Base-by-base conservation (phyloP, 768 basidiomycete species). In the Podaxis mareebaensis region DNA sequence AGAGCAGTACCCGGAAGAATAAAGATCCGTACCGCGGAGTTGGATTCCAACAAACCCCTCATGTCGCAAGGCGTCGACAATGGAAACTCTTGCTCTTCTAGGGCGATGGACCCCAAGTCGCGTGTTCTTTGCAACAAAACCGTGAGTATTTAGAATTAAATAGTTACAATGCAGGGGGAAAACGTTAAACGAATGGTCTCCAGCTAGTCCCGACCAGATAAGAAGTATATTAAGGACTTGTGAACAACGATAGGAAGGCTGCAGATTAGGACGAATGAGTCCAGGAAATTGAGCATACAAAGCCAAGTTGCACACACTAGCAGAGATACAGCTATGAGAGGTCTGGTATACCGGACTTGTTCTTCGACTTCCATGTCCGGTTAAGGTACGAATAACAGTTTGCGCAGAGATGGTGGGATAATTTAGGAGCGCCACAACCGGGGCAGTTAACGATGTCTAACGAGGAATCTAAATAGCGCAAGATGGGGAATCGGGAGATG, bases 361-460 rank as follows among this genome's bases (percentile, higher is more conserved):
- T 78, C 64, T 77, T 76, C 24, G 76, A 69, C 69, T 92, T 91
- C 85, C 85, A 92, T 70, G 79, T 79, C 61, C 89, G 78, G 64
- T 77, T 87, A 55, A 95, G 78, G 64, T 83, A 83, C 15, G 84
- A 85, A 69, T 91, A 96, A 74, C 96, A 98, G 38, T 79, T 80
- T 61, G 86, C 83, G 76, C 96, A 99, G 13, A 95, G 77, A 72
- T 96, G 88, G 71, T 96, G 95, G 17, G 92, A 88, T 15, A 96
- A 86, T 73, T 97, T 97, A 51, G 93, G 87, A 15, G 80, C 78
- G 28, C 96, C 96, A 68, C 96, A 98, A 26, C 85, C 91, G n/a
- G 92, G 87, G 71, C 96, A 99, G 67, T 89, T 85, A 64, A 92
- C 92, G 67, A 99, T 86, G 72, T 96, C 96, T 99, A 64, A 67